Base-by-base conservation (phyloP, 345 rosid species). In the Sisymbrium irio region DNA sequence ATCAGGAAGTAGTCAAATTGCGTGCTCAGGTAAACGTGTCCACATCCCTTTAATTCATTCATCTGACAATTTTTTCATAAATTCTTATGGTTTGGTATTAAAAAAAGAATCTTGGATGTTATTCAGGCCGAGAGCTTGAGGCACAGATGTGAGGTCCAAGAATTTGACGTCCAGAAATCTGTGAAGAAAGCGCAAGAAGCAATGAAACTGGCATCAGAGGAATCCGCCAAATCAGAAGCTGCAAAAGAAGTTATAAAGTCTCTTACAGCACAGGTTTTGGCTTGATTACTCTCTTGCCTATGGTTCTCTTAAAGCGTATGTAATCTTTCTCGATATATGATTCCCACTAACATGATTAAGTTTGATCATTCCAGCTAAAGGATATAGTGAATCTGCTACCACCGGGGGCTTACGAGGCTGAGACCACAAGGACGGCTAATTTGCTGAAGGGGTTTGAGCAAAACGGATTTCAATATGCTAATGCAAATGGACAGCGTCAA, bases 181-280 rank as follows among this genome's bases (percentile, higher is more conserved):
- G 77, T 87, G 41, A 92, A 82, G 83, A 87, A 86, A 82, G 78
- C 85, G n/a, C 91, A 90, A 81, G 97, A 95, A 80, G 93, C 98
- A 40, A 73, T 81, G 85, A 79, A 71, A 39, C 44, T 84, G 69
- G 96, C 92, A 74, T 79, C 90, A 8, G 97, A 90, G 49, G 98
- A 92, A 81, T 82, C 99, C 13, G 82, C 88, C 19, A 95, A 88
- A 81, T 86, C 93, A 50, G 87, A 81, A 85, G 93, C 92, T 58
- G 96, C 97, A 74, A 95, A 92, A 82, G 99, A 95, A 63, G 99
- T 92, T 65, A 92, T 95, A 66, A 95, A 87, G 79, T 95, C 97
- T 12, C 88, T 95, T 40, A 95, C 98, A 59, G 85, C 91, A 40
- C 98, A 92, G 97, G 99, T 90, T 79, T 65, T 37, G 49, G 12